A percentile compares a stretch with the other conserved stretches of the same genome.
Evolutionary conservation across 2,329 filamentous ascomycete species (phyloP).

Genomic region (Beauveria scarabaeidicola): DNA sequence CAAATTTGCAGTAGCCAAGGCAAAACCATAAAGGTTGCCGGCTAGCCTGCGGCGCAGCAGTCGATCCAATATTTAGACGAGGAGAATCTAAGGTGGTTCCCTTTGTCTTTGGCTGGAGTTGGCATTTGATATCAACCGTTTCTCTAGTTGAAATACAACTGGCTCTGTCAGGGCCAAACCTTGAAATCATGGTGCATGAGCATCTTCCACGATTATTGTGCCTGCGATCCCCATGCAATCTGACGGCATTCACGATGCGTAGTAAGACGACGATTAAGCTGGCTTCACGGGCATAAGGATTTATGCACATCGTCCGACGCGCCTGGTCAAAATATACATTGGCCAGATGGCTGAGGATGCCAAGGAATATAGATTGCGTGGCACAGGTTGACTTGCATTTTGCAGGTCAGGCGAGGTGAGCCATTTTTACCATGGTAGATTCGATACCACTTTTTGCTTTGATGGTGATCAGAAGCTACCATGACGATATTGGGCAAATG

Average conservation of each 20-base stretch:
- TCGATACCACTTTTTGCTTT: background rate
- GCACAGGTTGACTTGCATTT: background rate
- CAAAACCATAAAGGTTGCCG: background rate
- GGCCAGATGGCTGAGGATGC: background rate
- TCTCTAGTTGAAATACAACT: slow-evolving; percentile 8
- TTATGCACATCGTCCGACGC: background rate
- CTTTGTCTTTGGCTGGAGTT: slow-evolving; percentile 16
- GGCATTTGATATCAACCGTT: slow-evolving; percentile 14
- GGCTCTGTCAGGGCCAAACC: background rate
- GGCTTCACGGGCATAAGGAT: background rate
- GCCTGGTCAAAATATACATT: background rate
- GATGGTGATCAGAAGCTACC: background rate
- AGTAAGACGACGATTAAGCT: background rate
- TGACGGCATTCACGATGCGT: background rate
- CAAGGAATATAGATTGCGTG: background rate
- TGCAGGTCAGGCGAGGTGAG: background rate
- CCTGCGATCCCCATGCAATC: background rate
- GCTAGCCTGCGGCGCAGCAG: background rate
- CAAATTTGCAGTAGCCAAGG: background rate
- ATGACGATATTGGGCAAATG: background rate
- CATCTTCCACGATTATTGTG: background rate
- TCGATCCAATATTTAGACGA: slow-evolving; percentile 1
- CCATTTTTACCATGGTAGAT: background rate
- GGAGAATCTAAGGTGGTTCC: slow-evolving; percentile 10
- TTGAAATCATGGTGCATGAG: background rate